Percentiles rank a stretch among this genome's conserved stretches.
These are phyloP conservation scores for Trametes pubescens DNA, from an alignment of 1,284 basidiomycete species.

Conservation along the genomic window DNA sequence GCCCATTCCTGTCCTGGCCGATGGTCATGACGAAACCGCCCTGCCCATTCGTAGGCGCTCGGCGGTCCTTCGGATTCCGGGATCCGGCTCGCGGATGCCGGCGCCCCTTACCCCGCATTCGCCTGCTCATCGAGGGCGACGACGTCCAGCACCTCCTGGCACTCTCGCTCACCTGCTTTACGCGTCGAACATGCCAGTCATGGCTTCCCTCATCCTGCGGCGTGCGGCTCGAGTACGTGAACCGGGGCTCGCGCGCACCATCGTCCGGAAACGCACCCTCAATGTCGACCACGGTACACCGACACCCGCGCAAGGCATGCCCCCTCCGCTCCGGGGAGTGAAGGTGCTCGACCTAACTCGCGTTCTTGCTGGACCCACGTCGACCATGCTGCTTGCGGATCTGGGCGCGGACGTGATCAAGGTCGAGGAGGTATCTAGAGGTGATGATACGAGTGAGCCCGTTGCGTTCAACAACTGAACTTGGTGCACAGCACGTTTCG, in stretches of 20 bases:
- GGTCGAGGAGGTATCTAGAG: slow-evolving; percentile 80
- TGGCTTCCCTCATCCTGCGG: slow-evolving; percentile 17
- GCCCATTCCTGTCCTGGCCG: slow-evolving; percentile 8
- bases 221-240: neutral
- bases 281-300: slow-evolving; percentile 21
- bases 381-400: slow-evolving; percentile 91
- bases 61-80: slow-evolving; percentile 20
- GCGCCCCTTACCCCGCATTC: slow-evolving; percentile 9
- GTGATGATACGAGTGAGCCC: slow-evolving; percentile 88
- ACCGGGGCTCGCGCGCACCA: neutral
- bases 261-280: slow-evolving; percentile 7
- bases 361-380: slow-evolving; percentile 89
- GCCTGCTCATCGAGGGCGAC: slow-evolving; percentile 1
- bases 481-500: slow-evolving; percentile 14
- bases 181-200: slow-evolving; percentile 6
- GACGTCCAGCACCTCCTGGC: slow-evolving; percentile 4
- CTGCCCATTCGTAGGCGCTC: neutral
- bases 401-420: slow-evolving; percentile 94
- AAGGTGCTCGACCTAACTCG: slow-evolving; percentile 88
- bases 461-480: slow-evolving; percentile 24
- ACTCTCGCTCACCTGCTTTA: slow-evolving; percentile 8
- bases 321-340: slow-evolving; percentile 82
- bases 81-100: neutral
- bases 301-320: slow-evolving; percentile 56
- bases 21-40: slow-evolving; percentile 15